Evolutionary conservation across 2,329 filamentous ascomycete genomes (phyloP).

Genomic region (Cladosporium phlei): DNA sequence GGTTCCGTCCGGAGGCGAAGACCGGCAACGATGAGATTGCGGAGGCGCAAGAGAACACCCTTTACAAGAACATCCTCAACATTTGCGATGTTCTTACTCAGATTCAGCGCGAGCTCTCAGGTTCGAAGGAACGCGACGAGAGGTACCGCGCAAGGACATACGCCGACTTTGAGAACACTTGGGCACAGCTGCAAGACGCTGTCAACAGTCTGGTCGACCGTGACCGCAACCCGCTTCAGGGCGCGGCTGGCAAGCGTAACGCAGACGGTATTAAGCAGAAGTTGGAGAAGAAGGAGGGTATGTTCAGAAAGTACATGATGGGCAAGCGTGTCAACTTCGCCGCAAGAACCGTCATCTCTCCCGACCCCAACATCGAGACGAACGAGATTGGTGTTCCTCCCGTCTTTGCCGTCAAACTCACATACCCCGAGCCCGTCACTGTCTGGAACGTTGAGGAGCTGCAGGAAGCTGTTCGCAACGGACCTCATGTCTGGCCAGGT

Average conservation of each 20-base stretch:
- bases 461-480: slow-evolving; percentile 94
- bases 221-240: slow-evolving; percentile 77
- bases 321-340: slow-evolving; percentile 99
- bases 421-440: slow-evolving; percentile 94
- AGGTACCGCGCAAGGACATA: slow-evolving; percentile 57
- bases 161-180: slow-evolving; percentile 72
- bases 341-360: slow-evolving; percentile 94
- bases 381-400: slow-evolving; percentile 97
- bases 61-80: slow-evolving; percentile 80
- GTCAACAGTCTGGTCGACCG: slow-evolving; percentile 93
- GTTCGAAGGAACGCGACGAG: slow-evolving; percentile 40
- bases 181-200: slow-evolving; percentile 76
- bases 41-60: slow-evolving; percentile 80
- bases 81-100: slow-evolving; percentile 68
- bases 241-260: slow-evolving; percentile 68
- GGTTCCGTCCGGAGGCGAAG: slow-evolving; percentile 79
- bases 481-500: slow-evolving; percentile 87
- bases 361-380: slow-evolving; percentile 96
- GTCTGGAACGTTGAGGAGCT: slow-evolving; percentile 95
- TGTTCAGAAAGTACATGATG: slow-evolving; percentile 99
- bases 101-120: slow-evolving; percentile 65
- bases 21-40: slow-evolving; percentile 77
- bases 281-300: slow-evolving; percentile 95
- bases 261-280: slow-evolving; percentile 97
- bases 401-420: slow-evolving; percentile 94